Percentiles rank a stretch among this genome's conserved stretches.
phyloP scores from a whole-genome alignment of 805 yeast genomes.

The Candida michaelii region DNA sequence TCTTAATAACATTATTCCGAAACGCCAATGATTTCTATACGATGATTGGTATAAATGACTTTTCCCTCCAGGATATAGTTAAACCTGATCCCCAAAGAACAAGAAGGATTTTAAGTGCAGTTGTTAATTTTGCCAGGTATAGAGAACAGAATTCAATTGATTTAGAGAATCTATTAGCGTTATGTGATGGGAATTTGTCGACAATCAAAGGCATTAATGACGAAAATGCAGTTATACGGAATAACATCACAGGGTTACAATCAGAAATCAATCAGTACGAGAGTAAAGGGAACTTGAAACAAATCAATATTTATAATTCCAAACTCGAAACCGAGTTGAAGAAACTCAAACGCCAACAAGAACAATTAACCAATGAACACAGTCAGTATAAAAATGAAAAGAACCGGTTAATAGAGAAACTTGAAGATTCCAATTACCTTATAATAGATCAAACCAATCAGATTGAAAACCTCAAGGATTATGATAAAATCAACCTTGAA shows the following conservation, averaged over 20 bases:
- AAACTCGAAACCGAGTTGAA: conserved; percentile 63
- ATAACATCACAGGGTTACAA: conserved; percentile 26
- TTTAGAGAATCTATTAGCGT: conserved; percentile 59
- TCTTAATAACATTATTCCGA: conserved; percentile 56
- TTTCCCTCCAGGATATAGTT: conserved; percentile 68
- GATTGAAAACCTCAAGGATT: conserved; percentile 57
- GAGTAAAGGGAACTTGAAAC: conserved; percentile 38
- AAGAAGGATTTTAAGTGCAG: conserved; percentile 70
- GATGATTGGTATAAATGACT: conserved; percentile 77
- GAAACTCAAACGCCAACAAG: conserved; percentile 60
- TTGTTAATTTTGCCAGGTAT: conserved; percentile 81
- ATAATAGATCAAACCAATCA: conserved; percentile 57
- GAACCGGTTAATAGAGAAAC: conserved; percentile 51
- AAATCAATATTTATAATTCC: conserved; percentile 45
- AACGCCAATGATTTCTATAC: conserved; percentile 61
- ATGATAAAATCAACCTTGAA: conserved; percentile 60
- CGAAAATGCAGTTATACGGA: conserved; percentile 20
- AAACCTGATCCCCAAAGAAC: conserved; percentile 74
- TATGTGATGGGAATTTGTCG: conserved; percentile 51
- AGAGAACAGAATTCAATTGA: conserved; percentile 74
- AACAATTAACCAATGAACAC: conserved; percentile 60
- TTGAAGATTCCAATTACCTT: conserved; percentile 61
- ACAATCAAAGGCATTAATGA: conserved; percentile 31
- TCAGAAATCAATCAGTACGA: conserved; percentile 16
- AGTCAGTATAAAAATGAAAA: conserved; percentile 64